These are phyloP conservation scores for Chlamydomonas reinhardtii DNA, from an alignment of 163 green algal genomes.

Conservation along the genomic window DNA sequence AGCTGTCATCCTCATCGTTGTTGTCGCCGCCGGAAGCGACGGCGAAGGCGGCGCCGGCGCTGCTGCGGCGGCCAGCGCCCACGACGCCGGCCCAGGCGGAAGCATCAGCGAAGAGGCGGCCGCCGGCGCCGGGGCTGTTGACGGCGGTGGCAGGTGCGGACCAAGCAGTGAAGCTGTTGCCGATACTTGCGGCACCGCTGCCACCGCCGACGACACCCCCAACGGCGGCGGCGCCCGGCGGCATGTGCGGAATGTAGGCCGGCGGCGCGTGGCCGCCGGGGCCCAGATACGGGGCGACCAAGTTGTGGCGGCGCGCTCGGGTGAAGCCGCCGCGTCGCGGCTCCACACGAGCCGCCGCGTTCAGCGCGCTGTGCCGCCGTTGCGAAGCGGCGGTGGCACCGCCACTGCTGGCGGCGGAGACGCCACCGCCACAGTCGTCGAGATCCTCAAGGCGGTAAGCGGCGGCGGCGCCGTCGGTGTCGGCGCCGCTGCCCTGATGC, in stretches of 20 bases:
- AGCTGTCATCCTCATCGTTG: no score
- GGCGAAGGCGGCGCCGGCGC: no score
- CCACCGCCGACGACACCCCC: background rate
- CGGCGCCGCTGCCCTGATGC: no score
- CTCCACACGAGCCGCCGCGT: background rate
- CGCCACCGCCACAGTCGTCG: background rate
- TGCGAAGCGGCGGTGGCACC: background rate
- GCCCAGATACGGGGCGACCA: background rate
- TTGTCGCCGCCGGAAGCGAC: no score
- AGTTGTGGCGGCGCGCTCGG: background rate
- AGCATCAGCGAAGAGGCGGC: background rate
- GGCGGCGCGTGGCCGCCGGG: background rate
- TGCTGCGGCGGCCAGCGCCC: background rate
- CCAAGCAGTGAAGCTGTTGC: background rate
- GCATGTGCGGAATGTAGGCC: conserved; percentile 1
- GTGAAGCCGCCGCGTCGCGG: conserved; percentile 19
- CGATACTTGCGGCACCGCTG: background rate
- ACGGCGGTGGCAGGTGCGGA: background rate
- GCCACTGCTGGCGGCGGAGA: background rate
- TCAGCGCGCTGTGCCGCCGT: no score
- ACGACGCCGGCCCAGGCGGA: background rate
- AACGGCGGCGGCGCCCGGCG: background rate
- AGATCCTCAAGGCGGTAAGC: background rate
- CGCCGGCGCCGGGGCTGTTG: background rate
- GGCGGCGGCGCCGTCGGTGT: no score